Evolutionary conservation across 352 stramenopile genomes (phyloP).

Genomic region (Globisporangium takayamanum): DNA sequence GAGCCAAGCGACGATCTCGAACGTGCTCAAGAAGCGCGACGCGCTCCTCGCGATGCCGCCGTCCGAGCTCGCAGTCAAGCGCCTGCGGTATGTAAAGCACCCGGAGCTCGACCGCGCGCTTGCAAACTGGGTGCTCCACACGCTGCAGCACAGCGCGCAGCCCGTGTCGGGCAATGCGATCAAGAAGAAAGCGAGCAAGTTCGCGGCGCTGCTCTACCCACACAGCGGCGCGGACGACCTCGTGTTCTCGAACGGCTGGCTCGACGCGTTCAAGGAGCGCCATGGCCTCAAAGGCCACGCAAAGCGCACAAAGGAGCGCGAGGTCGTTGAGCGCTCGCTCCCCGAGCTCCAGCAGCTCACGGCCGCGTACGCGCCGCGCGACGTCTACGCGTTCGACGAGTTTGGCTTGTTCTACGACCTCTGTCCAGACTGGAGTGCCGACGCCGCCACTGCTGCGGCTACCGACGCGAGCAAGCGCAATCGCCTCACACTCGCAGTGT

Average conservation of each 20-base stretch:
- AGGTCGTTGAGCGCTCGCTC: constrained; percentile 4
- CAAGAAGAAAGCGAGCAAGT: constrained; percentile 28
- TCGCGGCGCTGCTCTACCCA: constrained; percentile 28
- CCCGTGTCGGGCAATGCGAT: constrained; percentile 21
- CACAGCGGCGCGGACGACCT: background rate
- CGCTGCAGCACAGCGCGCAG: constrained; percentile 18
- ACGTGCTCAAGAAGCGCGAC: constrained; percentile 38
- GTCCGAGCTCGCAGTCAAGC: constrained; percentile 30
- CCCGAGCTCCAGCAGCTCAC: constrained; percentile 8
- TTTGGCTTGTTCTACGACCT: constrained; percentile 17
- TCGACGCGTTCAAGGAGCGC: constrained; percentile 43
- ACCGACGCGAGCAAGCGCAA: background rate
- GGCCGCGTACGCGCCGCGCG: constrained; percentile 9
- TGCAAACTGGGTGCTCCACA: constrained; percentile 34
- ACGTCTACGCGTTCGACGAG: constrained; percentile 17
- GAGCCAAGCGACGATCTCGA: constrained; percentile 58
- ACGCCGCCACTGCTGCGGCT: too few relatives aligned
- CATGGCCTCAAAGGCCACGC: constrained; percentile 15
- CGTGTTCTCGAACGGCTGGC: constrained; percentile 57
- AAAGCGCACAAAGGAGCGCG: background rate
- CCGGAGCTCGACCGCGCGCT: constrained; percentile 44
- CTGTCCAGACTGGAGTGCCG: constrained; percentile 1
- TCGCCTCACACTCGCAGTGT: constrained; percentile 13
- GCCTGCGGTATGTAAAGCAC: constrained; percentile 33
- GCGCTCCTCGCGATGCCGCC: constrained; percentile 29